Conservation (phyloP, 768 basidiomycete genomes). For the Mycena filopes region DNA sequence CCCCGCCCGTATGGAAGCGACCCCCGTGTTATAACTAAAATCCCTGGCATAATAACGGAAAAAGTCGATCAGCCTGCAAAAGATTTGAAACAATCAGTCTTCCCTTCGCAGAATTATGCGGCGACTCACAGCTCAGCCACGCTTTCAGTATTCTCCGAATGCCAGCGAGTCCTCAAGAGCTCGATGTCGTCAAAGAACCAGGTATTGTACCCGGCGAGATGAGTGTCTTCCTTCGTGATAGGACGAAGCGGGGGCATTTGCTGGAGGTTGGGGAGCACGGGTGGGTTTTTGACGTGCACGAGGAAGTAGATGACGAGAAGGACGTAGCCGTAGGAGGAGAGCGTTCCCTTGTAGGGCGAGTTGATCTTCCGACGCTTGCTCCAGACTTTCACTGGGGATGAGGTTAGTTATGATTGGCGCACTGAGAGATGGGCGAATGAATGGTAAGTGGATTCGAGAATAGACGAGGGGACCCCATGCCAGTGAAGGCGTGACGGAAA, state of each 20-base stretch:
- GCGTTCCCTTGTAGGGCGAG: slow-evolving; percentile 95
- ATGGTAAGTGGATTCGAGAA: no score
- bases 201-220: slow-evolving; percentile 83
- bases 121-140: slow-evolving; percentile 88
- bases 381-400: slow-evolving; percentile 92
- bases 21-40: slow-evolving; percentile 91
- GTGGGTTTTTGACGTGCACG: slow-evolving; percentile 96
- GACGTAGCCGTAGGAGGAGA: slow-evolving; percentile 98
- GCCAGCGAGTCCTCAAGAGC: slow-evolving; percentile 90
- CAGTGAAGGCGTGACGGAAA: no score
- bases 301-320: slow-evolving; percentile 98
- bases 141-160: slow-evolving; percentile 90
- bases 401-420: slow-evolving; percentile 10
- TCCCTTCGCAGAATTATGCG: slow-evolving; percentile 8
- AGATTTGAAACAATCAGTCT: slow-evolving; percentile 26
- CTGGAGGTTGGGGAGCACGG: slow-evolving; percentile 95
- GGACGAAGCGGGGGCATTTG: slow-evolving; percentile 92
- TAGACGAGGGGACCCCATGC: no score
- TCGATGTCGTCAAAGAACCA: slow-evolving; percentile 99
- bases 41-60: slow-evolving; percentile 96
- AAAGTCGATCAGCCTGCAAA: slow-evolving; percentile 89
- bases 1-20: slow-evolving; percentile 91
- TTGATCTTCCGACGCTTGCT: slow-evolving; percentile 98
- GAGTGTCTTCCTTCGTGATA: slow-evolving; percentile 84
- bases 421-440: no score